Conservation (phyloP, 352 stramenopile species). For the Pythium rishiriense region DNA sequence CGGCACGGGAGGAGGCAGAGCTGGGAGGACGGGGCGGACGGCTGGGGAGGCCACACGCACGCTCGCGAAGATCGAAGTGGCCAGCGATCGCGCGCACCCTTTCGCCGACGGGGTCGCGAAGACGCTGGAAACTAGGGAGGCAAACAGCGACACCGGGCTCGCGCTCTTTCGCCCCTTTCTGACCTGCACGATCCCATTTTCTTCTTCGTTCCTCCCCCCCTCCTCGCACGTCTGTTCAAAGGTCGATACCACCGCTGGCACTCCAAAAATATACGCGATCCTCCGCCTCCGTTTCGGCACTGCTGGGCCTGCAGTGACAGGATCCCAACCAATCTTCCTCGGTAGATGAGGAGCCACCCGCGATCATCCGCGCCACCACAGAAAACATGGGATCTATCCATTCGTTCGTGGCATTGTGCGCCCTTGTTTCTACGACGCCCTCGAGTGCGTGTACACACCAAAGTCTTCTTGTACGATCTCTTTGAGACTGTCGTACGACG, state of each 20-base stretch:
- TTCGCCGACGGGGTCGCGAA: slow-evolving; percentile 3
- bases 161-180: not conserved
- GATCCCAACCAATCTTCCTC: too few species aligned
- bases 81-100: not conserved
- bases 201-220: slow-evolving; percentile 1
- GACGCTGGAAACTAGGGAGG: not conserved
- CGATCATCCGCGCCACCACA: too few species aligned
- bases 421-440: not conserved
- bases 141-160: not conserved
- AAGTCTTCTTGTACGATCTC: slow-evolving; percentile 55
- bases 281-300: not conserved
- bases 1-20: not conserved
- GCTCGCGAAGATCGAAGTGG: not conserved
- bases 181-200: slow-evolving; percentile 9
- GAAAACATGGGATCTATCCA: too few species aligned
- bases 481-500: slow-evolving; percentile 49
- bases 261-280: slow-evolving; percentile 3
- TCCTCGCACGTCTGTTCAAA: not conserved
- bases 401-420: too few species aligned
- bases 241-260: not conserved
- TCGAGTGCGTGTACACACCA: slow-evolving; percentile 40
- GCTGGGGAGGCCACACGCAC: not conserved
- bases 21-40: too few species aligned
- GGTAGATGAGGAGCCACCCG: too few species aligned
- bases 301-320: too few species aligned